These are phyloP conservation scores for Neostapfia colusana DNA, from an alignment of 176 grass and related monocot genomes.

Conservation along the genomic window DNA sequence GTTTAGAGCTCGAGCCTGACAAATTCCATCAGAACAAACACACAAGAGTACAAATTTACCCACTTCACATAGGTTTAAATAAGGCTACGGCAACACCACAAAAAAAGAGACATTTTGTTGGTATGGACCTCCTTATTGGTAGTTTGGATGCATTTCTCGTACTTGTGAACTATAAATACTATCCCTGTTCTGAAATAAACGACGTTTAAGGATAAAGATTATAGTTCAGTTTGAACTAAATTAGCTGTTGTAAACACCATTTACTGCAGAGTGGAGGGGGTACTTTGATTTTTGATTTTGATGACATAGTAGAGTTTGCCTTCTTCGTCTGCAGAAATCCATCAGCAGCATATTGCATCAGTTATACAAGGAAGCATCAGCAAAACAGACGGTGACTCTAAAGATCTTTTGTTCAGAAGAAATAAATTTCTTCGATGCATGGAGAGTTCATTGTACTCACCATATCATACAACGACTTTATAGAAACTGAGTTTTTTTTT, in stretches of 20 bases:
- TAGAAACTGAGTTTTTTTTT: too few species aligned
- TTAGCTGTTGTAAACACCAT: too few species aligned
- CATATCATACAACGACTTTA: too few species aligned
- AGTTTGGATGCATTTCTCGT: neutral
- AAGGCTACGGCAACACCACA: neutral
- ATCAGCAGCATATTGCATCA: slow-evolving; percentile 82
- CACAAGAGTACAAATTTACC: neutral
- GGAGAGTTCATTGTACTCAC: too few species aligned
- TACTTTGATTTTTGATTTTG: neutral
- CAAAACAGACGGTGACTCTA: too few species aligned
- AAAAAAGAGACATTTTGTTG: neutral
- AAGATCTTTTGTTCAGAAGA: too few species aligned
- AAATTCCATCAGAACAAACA: slow-evolving; percentile 5
- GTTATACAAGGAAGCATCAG: slow-evolving; percentile 83
- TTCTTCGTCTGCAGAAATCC: slow-evolving; percentile 80
- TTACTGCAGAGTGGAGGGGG: too few species aligned
- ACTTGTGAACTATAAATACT: slow-evolving; percentile 7
- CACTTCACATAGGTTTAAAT: neutral
- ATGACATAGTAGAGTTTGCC: slow-evolving; percentile 40
- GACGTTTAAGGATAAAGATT: too few species aligned
- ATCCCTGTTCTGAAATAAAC: too few species aligned
- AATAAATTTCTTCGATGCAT: too few species aligned
- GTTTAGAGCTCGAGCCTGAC: too few species aligned
- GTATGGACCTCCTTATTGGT: neutral
- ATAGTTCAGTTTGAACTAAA: too few species aligned